These are phyloP conservation scores for Ophiostoma angusticollis DNA, from an alignment of 2,329 filamentous ascomycete species.

Conservation along the genomic window DNA sequence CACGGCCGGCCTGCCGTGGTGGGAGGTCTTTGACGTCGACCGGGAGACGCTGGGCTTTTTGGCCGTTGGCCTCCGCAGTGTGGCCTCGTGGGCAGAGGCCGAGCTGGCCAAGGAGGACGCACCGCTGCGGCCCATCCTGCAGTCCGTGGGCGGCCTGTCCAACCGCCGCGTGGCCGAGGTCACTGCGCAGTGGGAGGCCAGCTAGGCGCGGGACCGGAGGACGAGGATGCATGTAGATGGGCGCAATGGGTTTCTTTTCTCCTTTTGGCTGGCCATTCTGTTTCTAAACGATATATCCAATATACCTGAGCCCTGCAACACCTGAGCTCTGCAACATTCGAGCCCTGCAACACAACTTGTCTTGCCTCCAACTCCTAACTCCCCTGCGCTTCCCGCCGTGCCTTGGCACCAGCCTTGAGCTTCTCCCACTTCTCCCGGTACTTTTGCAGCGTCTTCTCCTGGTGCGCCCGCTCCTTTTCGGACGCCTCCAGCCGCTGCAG, in stretches of 20 bases:
- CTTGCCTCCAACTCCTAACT: neutral
- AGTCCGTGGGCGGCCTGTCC: slow-evolving; percentile 38
- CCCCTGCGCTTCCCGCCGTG: slow-evolving; percentile 32
- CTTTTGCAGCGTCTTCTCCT: slow-evolving; percentile 42
- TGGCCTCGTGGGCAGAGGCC: slow-evolving; percentile 54
- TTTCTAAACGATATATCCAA: too few relatives aligned
- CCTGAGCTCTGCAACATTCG: too few relatives aligned
- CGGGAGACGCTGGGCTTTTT: slow-evolving; percentile 88
- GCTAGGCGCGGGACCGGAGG: too few relatives aligned
- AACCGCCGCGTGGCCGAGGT: slow-evolving; percentile 42
- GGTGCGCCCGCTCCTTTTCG: slow-evolving; percentile 47
- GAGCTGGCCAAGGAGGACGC: slow-evolving; percentile 35
- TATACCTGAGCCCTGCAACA: too few relatives aligned
- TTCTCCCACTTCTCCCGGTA: slow-evolving; percentile 50
- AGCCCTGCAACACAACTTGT: too few relatives aligned
- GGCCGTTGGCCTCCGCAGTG: slow-evolving; percentile 71
- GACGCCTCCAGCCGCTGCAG: slow-evolving; percentile 51
- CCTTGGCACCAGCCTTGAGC: slow-evolving; percentile 48
- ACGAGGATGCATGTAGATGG: too few relatives aligned
- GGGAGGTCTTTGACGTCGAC: slow-evolving; percentile 96
- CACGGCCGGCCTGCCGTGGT: slow-evolving; percentile 61
- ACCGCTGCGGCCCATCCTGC: slow-evolving; percentile 27
- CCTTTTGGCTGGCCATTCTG: too few relatives aligned
- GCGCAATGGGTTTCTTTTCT: neutral
- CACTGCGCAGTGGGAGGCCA: too few relatives aligned